Evolutionary conservation across 2,329 filamentous ascomycete species (phyloP), one percentile per base, ranked within the genome.

Genomic region (Verticillium longisporum): DNA sequence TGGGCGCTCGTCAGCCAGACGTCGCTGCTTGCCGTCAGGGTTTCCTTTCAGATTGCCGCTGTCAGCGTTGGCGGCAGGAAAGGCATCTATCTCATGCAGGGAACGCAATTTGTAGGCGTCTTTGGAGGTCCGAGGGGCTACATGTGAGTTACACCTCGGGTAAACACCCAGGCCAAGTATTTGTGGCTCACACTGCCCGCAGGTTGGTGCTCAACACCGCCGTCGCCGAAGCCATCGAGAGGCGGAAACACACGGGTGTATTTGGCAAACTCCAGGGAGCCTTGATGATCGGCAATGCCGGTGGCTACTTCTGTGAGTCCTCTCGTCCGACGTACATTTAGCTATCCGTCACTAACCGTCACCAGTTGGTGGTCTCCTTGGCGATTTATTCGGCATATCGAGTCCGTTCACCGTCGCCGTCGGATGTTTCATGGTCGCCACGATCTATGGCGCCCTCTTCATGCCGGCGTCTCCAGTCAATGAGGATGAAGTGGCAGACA

Each of bases 121-220:
- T 65, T 91, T 2, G 88, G 88, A 0, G 88, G 88, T 0, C 88
- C 88, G 0, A 83, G 83, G 0, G 88, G 88, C 0, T 91, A 90
- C 67, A 80, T 90, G 74, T 78, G 60, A 64, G 74, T 36, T 26
- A 26, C 26, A 26, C 26, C 26, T 2, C 26, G 26, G 26, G 26
- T 2, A 26, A 26, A 26, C 26, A 26, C 26, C 26, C 26, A 26
- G 26, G 26, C 26, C 4, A 26, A 26, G 26, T 26, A 26, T 26
- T 4, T 26, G 26, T 26, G 26, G 3, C 26, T 26, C 26, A 26
- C 26, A 26, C 26, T 26, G 26, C 26, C 26, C 26, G 4, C 26
- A 26, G 77, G 9, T 78, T 91, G 4, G 82, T 88, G 1, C 76
- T 90, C 26, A 91, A 91, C 66, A 86, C 87, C 13, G 85, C 88